Evolutionary conservation across 805 yeast genomes (phyloP).

Genomic region (Wickerhamomyces mucosus): DNA sequence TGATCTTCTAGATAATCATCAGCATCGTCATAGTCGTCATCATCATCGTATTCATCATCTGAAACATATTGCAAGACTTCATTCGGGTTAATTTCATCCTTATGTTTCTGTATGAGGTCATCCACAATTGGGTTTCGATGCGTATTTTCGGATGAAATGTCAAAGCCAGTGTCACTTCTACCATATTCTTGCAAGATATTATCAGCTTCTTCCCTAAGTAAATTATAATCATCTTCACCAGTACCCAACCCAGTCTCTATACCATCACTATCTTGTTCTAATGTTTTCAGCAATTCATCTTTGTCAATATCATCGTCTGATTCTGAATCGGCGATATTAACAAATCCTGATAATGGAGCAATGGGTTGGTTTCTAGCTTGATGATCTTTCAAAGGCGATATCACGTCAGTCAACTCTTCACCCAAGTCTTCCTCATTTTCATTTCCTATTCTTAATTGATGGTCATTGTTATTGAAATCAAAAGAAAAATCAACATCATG

Average conservation of each 20-base stretch:
- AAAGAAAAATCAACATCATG: slow-evolving; percentile 33
- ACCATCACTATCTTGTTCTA: slow-evolving; percentile 26
- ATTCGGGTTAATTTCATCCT: slow-evolving; percentile 28
- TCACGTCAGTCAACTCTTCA: slow-evolving; percentile 33
- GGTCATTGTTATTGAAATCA: slow-evolving; percentile 32
- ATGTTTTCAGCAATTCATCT: slow-evolving; percentile 31
- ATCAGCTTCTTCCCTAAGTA: slow-evolving; percentile 32
- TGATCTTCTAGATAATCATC: slow-evolving; percentile 32
- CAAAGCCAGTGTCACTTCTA: slow-evolving; percentile 18
- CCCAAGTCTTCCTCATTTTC: slow-evolving; percentile 52
- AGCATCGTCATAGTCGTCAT: slow-evolving; percentile 16
- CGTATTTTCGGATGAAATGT: slow-evolving; percentile 21
- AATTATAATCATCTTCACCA: slow-evolving; percentile 25
- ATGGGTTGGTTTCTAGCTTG: slow-evolving; percentile 1
- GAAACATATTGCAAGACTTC: slow-evolving; percentile 24
- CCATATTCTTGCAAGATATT: slow-evolving; percentile 32
- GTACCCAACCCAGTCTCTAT: slow-evolving; percentile 27
- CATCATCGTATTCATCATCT: slow-evolving; percentile 22
- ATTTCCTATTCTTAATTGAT: slow-evolving; percentile 17
- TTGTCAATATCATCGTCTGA: slow-evolving; percentile 51
- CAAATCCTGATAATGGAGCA: slow-evolving; percentile 6
- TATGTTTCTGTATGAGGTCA: slow-evolving; percentile 31
- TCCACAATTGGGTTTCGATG: slow-evolving; percentile 25
- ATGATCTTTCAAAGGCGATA: slow-evolving; percentile 9
- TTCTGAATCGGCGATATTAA: slow-evolving; percentile 6